Evolutionary conservation across 176 grass and related monocot species (phyloP), one percentile per base, ranked within the genome.

Genomic region (Zea luxurians): DNA sequence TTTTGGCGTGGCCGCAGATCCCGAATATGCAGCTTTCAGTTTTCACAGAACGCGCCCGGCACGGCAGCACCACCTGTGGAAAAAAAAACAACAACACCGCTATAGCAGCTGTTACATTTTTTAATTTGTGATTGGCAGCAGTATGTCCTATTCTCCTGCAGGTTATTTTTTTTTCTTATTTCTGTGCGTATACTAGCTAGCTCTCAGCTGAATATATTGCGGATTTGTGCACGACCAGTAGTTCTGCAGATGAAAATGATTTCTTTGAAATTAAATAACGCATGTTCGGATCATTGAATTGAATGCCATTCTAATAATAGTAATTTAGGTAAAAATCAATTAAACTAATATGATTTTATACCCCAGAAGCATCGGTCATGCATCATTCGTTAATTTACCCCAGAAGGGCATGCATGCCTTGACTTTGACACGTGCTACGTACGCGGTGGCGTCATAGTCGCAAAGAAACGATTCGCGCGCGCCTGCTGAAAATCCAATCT

Each of bases 1-100:
- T n/a, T 83, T 83, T 88, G 80, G 80, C 85, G 49, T 45, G 55
- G 12, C 68, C 68, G 21, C 68, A 37, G 68, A 71, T 71, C 68
- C 68, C 46, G 68, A 71, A 35, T 13, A 4, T 15, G 20, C 46
- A 71, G 68, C 50, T 58, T 40, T 40, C 38, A 40, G 3, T 4
- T 48, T 70, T 68, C n/a, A 27, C 66, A 42, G 8, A 42, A 43
- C 42, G 17, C 41, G 17, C 66, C 66, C 66, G 66, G 68, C 45
- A 40, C 40, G 42, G 68, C 68, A 35, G 68, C 68, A 49, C 45
- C 66, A 12, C 46, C 44, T 10, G 44, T 34, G 43, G 67, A 70
- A 70, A 48, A 27, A 46, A 12, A 9, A 3, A 2, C 2, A 17
- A 10, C 65, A 7, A 17, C 18, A 4, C 42, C 11, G 42, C 10